Evolutionary conservation across 768 basidiomycete genomes (phyloP).

Genomic region (Agrocybe pediades): DNA sequence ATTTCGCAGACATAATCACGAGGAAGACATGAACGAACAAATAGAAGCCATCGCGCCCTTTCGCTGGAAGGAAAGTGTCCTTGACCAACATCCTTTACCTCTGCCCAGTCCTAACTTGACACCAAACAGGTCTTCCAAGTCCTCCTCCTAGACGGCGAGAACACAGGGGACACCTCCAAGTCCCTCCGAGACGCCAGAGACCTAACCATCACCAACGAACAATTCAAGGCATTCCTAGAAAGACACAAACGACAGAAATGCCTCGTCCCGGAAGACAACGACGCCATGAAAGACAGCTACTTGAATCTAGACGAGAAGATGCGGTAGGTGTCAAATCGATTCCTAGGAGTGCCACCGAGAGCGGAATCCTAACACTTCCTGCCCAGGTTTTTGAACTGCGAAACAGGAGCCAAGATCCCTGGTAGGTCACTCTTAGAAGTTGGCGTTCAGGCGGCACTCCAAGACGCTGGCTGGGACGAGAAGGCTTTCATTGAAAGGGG

Average conservation of each 20-base stretch:
- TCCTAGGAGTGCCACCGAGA: not conserved
- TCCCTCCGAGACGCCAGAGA: constrained; percentile 22
- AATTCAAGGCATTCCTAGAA: constrained; percentile 33
- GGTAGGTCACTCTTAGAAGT: constrained; percentile 34
- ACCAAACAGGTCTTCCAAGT: constrained; percentile 29
- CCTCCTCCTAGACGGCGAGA: constrained; percentile 22
- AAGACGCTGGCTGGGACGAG: constrained; percentile 36
- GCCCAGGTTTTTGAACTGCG: constrained; percentile 34
- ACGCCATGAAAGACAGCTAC: constrained; percentile 39
- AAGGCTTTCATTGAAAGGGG: constrained; percentile 33
- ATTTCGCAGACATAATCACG: constrained; percentile 32
- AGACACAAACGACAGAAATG: constrained; percentile 25
- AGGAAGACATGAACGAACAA: constrained; percentile 41
- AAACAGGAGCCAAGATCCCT: constrained; percentile 29
- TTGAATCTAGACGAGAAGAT: constrained; percentile 37
- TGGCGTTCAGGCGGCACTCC: constrained; percentile 33
- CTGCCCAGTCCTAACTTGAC: too few species aligned
- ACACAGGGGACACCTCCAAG: constrained; percentile 14
- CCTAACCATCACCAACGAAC: constrained; percentile 32
- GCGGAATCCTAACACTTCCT: too few species aligned
- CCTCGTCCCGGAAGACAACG: constrained; percentile 38
- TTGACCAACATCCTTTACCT: too few species aligned
- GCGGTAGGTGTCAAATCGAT: constrained; percentile 21
- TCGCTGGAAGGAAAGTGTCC: constrained; percentile 38
- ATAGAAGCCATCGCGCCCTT: constrained; percentile 32